A percentile compares a stretch with the other conserved stretches of the same genome.
Conservation (phyloP, 257 asterid genomes). For the Cynanchum wilfordii region DNA sequence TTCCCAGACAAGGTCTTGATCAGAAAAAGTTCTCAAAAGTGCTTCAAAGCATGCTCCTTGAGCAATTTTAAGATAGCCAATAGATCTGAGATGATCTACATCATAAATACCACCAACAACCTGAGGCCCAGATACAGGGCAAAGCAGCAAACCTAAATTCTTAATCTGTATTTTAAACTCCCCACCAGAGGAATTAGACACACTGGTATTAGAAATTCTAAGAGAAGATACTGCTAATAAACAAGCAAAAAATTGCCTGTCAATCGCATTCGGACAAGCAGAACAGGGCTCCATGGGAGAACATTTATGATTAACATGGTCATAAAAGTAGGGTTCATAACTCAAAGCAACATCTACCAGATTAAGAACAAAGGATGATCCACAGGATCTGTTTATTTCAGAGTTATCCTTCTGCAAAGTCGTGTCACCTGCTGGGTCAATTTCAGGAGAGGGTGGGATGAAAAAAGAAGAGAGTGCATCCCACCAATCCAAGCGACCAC, state of each 20-base stretch:
- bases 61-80: conserved; percentile 88
- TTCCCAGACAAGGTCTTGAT: conserved; percentile 65
- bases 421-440: conserved; percentile 39
- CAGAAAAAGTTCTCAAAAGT: conserved; percentile 53
- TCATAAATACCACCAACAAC: conserved; percentile 37
- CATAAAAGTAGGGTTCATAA: conserved; percentile 66
- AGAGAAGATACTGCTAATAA: conserved; percentile 83
- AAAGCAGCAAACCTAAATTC: conserved; percentile 83
- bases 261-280: conserved; percentile 22
- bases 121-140: conserved; percentile 37
- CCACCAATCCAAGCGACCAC: conserved; percentile 98
- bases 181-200: conserved; percentile 36
- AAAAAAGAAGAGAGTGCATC: conserved; percentile 57
- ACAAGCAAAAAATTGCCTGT: conserved; percentile 56
- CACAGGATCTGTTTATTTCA: conserved; percentile 27
- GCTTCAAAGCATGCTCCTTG: conserved; percentile 70
- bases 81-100: conserved; percentile 58
- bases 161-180: conserved; percentile 60
- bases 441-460: conserved; percentile 44
- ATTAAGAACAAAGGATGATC: conserved; percentile 71
- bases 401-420: conserved; percentile 29
- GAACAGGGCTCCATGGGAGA: conserved; percentile 26
- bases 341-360: conserved; percentile 81
- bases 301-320: conserved; percentile 21
- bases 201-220: conserved; percentile 49